Conservation (phyloP, 768 basidiomycete species). For the Lentinula lateritia region DNA sequence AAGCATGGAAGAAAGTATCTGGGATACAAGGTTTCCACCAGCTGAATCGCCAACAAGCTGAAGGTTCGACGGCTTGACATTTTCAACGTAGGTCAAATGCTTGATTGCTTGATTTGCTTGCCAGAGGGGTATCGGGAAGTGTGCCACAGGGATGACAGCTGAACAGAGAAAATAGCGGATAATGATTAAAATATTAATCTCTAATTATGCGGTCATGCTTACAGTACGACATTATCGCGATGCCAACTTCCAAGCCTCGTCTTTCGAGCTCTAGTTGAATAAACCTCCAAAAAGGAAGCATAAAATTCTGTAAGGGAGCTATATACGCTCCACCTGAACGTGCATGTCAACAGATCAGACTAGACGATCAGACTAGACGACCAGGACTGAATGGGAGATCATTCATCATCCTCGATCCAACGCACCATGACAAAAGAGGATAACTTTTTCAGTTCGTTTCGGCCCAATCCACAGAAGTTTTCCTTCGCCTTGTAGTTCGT, state of each 20-base stretch:
- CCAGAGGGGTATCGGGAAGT: constrained; percentile 14
- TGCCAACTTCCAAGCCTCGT: constrained; percentile 1
- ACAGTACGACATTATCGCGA: constrained; percentile 10
- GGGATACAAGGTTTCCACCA: constrained; percentile 14
- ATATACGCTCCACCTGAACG: constrained; percentile 7
- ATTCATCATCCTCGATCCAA: neutral
- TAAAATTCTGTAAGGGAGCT: constrained; percentile 2
- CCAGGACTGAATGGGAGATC: neutral
- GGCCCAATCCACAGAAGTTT: constrained; percentile 27
- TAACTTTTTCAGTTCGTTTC: constrained; percentile 24
- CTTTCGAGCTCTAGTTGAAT: constrained; percentile 2
- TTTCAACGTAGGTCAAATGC: constrained; percentile 13
- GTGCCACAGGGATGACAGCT: constrained; percentile 12
- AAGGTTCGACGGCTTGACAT: constrained; percentile 13
- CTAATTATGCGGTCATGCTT: neutral
- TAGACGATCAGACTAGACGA: no score
- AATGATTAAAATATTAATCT: neutral
- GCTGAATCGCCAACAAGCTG: constrained; percentile 16
- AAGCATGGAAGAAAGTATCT: constrained; percentile 15
- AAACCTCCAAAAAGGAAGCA: constrained; percentile 5
- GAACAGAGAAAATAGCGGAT: neutral
- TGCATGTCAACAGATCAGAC: neutral
- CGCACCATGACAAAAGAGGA: constrained; percentile 28
- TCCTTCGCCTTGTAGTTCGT: constrained; percentile 21
- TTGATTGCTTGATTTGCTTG: constrained; percentile 12